Evolutionary conservation across 2,329 filamentous ascomycete genomes (phyloP).

Genomic region (Biscogniauxia marginata): DNA sequence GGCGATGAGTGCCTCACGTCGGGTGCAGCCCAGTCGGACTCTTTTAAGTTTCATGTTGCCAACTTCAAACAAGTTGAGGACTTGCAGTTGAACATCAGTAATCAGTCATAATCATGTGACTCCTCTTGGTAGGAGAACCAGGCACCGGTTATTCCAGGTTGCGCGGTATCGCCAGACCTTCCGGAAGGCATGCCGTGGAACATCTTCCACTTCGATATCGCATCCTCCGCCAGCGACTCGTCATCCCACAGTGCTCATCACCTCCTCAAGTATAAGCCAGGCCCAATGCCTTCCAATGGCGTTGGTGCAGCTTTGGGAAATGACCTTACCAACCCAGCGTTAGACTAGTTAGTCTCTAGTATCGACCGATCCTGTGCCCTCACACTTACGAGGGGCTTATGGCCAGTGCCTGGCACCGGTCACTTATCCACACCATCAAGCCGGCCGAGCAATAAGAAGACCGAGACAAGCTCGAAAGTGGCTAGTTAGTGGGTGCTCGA

Average conservation of each 20-base stretch:
- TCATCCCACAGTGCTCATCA: slow-evolving; percentile 23
- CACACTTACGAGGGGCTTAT: slow-evolving; percentile 19
- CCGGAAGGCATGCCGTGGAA: slow-evolving; percentile 2
- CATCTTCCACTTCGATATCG: slow-evolving; percentile 18
- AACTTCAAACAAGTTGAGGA: slow-evolving; percentile 2
- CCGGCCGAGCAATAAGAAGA: slow-evolving; percentile 27
- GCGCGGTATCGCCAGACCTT: slow-evolving; percentile 1
- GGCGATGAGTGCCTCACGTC: slow-evolving; percentile 15
- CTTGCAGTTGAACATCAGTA: slow-evolving; percentile 15
- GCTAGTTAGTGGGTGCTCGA: slow-evolving; percentile 23
- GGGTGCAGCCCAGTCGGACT: slow-evolving; percentile 8
- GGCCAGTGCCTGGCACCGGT: slow-evolving; percentile 25
- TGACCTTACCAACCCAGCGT: slow-evolving; percentile 14
- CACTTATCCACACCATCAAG: slow-evolving; percentile 25
- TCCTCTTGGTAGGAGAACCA: slow-evolving; percentile 10
- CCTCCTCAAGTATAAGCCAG: slow-evolving; percentile 14
- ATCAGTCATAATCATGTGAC: slow-evolving; percentile 21
- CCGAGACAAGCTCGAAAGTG: slow-evolving; percentile 17
- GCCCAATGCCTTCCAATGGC: slow-evolving; percentile 19
- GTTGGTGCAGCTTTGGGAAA: slow-evolving; percentile 14
- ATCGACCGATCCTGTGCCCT: slow-evolving; percentile 30
- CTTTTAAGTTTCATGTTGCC: slow-evolving; percentile 13
- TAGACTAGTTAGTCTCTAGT: slow-evolving; percentile 18
- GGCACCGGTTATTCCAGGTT: slow-evolving; percentile 1
- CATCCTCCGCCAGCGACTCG: slow-evolving; percentile 15